Conservation (phyloP, 257 asterid genomes). For the Solanum clarkiae region DNA sequence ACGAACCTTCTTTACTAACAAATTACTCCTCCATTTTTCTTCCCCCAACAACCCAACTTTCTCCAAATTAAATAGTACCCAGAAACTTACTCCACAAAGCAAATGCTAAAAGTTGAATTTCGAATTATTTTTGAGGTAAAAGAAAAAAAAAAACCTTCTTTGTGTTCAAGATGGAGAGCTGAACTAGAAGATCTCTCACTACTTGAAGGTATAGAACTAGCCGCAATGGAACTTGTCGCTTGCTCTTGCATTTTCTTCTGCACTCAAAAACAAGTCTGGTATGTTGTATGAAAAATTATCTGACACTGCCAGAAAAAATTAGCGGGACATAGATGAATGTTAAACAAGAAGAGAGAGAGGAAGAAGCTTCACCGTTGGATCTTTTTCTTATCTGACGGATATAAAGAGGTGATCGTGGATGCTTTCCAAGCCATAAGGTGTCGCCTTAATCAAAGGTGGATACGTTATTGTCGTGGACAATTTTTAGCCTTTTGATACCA, state of each 20-base stretch:
- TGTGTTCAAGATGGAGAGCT: slow-evolving; percentile 58
- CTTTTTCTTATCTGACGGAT: slow-evolving; percentile 22
- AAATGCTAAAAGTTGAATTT: not conserved
- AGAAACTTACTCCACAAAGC: not conserved
- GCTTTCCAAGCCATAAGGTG: slow-evolving; percentile 54
- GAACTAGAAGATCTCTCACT: slow-evolving; percentile 96
- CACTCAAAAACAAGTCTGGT: not conserved
- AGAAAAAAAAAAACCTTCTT: slow-evolving; percentile 43
- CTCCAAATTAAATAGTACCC: not conserved
- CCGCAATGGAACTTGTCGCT: slow-evolving; percentile 71
- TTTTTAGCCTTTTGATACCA: slow-evolving; percentile 9
- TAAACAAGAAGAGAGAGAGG: not conserved
- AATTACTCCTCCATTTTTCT: not conserved
- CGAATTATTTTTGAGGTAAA: not conserved
- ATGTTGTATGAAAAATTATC: slow-evolving; percentile 7
- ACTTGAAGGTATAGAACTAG: slow-evolving; percentile 76
- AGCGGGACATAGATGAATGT: slow-evolving; percentile 48
- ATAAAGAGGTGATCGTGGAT: slow-evolving; percentile 37
- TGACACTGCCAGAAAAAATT: slow-evolving; percentile 22
- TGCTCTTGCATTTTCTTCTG: slow-evolving; percentile 70
- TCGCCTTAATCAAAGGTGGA: slow-evolving; percentile 54
- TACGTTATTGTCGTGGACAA: slow-evolving; percentile 34
- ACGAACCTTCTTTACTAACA: not conserved
- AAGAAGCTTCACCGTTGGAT: slow-evolving; percentile 37
- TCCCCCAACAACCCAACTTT: not conserved